phyloP scores from a whole-genome alignment of 768 basidiomycete species.

The Amanita fuliginea region DNA sequence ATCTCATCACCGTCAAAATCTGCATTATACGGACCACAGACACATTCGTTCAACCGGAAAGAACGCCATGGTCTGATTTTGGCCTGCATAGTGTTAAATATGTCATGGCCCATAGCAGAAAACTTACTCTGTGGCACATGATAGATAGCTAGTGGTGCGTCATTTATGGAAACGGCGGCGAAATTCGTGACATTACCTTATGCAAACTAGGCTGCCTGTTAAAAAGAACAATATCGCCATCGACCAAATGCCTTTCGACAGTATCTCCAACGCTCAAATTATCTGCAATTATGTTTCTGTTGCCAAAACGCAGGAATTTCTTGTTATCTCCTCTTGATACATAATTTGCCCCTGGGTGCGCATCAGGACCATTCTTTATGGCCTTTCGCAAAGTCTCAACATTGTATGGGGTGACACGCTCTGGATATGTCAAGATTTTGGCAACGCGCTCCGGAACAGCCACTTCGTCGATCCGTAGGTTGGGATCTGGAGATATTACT shows the following conservation, averaged over 20 bases:
- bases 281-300: slow-evolving; percentile 71
- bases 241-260: slow-evolving; percentile 89
- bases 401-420: slow-evolving; percentile 89
- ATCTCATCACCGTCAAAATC: slow-evolving; percentile 99
- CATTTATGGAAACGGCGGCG: background rate
- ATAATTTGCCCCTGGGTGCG: slow-evolving; percentile 94
- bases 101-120: background rate
- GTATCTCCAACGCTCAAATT: slow-evolving; percentile 78
- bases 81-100: slow-evolving; percentile 28
- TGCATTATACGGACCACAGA: slow-evolving; percentile 97
- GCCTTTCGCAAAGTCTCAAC: slow-evolving; percentile 65
- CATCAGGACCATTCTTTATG: slow-evolving; percentile 78
- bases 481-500: slow-evolving; percentile 99
- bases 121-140: slow-evolving; percentile 85
- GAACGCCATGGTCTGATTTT: slow-evolving; percentile 97
- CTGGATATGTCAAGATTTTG: slow-evolving; percentile 91
- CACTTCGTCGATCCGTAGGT: slow-evolving; percentile 95
- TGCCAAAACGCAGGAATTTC: slow-evolving; percentile 84
- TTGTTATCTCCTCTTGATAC: slow-evolving; percentile 79
- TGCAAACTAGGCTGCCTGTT: slow-evolving; percentile 99
- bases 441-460: slow-evolving; percentile 95
- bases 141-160: slow-evolving; percentile 64
- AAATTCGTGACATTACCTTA: slow-evolving; percentile 38
- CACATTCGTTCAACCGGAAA: slow-evolving; percentile 97
- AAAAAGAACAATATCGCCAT: slow-evolving; percentile 95